Evolutionary conservation across 352 stramenopile species (phyloP).

Genomic region (Peronospora tabacina): DNA sequence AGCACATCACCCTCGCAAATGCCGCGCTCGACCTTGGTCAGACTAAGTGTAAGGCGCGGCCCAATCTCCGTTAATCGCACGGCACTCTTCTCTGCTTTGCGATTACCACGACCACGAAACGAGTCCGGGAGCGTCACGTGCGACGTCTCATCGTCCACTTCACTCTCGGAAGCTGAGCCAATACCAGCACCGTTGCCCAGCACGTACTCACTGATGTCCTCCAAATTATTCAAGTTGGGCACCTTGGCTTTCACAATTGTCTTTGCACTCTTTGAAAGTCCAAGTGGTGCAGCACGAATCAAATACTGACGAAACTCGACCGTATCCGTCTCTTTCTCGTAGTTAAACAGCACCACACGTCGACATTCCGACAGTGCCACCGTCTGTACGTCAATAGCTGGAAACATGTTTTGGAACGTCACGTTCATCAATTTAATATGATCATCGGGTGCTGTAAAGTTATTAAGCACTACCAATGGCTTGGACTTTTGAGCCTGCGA

Average conservation of each 20-base stretch:
- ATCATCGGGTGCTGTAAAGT: constrained; percentile 91
- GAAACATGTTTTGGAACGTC: constrained; percentile 99
- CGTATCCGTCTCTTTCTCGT: constrained; percentile 87
- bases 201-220: constrained; percentile 97
- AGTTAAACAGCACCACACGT: constrained; percentile 96
- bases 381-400: constrained; percentile 95
- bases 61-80: constrained; percentile 95
- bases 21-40: constrained; percentile 95
- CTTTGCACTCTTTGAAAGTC: constrained; percentile 88
- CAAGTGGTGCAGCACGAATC: constrained; percentile 91
- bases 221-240: constrained; percentile 90
- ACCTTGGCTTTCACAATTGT: constrained; percentile 90
- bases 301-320: constrained; percentile 97
- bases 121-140: constrained; percentile 90
- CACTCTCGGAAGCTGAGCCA: constrained; percentile 88
- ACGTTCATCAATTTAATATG: constrained; percentile 93
- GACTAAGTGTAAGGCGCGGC: constrained; percentile 89
- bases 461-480: constrained; percentile 97
- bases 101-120: constrained; percentile 90
- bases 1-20: constrained; percentile 95
- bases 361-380: constrained; percentile 93
- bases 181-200: constrained; percentile 69
- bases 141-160: constrained; percentile 91
- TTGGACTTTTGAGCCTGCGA: constrained; percentile 84
- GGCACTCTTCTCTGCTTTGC: constrained; percentile 86